These are phyloP conservation scores for Backusella circina DNA, from an alignment of 192 early-diverging fungal species.

Conservation along the genomic window DNA sequence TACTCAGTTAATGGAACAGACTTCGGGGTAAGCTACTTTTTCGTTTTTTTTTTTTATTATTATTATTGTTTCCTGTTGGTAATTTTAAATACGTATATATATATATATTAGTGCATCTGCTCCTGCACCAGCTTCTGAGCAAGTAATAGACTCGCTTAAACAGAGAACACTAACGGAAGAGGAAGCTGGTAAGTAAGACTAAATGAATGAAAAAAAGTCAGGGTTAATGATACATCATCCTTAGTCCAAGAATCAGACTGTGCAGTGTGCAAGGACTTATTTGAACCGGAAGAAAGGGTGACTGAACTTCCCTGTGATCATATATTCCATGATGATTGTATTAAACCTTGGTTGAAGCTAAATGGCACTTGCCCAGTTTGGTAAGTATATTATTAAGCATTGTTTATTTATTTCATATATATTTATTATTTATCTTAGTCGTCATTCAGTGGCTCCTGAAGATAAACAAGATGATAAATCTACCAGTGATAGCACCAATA, in stretches of 20 bases:
- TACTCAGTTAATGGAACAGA: slow-evolving; percentile 77
- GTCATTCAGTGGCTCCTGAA: slow-evolving; percentile 16
- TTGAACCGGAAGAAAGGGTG: slow-evolving; percentile 59
- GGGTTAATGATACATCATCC: neutral
- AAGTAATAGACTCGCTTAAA: slow-evolving; percentile 65
- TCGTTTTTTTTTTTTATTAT: neutral
- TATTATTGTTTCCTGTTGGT: neutral
- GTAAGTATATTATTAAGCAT: slow-evolving; percentile 28
- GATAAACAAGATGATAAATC: neutral
- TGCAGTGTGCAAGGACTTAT: slow-evolving; percentile 90
- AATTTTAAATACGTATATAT: too few species aligned
- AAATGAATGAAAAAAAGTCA: neutral
- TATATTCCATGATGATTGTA: slow-evolving; percentile 84
- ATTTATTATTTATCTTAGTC: neutral
- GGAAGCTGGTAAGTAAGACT: slow-evolving; percentile 39
- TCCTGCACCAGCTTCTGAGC: slow-evolving; percentile 80
- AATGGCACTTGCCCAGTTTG: slow-evolving; percentile 95
- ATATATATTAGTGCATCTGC: too few species aligned
- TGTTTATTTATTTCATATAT: neutral
- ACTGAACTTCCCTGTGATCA: slow-evolving; percentile 82
- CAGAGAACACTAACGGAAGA: slow-evolving; percentile 42
- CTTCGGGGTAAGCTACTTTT: slow-evolving; percentile 40
- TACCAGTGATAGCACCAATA: neutral
- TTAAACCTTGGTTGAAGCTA: slow-evolving; percentile 88
- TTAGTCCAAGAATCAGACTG: slow-evolving; percentile 69